phyloP scores from a whole-genome alignment of 2,329 filamentous ascomycete genomes.

The Lasiodiplodia hormozganensis region DNA sequence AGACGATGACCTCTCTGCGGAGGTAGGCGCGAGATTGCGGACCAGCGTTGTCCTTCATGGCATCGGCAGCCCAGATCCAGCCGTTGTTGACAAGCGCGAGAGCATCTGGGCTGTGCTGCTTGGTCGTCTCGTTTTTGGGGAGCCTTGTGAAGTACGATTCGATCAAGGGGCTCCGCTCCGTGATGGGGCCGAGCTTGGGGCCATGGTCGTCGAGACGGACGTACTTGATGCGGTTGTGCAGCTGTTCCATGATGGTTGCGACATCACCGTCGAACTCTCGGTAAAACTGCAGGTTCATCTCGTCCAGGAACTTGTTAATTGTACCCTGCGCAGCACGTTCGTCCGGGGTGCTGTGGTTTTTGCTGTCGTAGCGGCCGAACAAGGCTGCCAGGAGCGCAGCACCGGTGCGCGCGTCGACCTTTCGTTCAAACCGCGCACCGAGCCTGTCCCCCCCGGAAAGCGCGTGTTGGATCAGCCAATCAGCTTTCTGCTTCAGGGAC shows the following conservation, averaged over 20 bases:
- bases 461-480: constrained; percentile 72
- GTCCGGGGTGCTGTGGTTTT: constrained; percentile 57
- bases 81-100: constrained; percentile 92
- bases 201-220: constrained; percentile 90
- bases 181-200: constrained; percentile 83
- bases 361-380: constrained; percentile 71
- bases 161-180: constrained; percentile 78
- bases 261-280: constrained; percentile 88
- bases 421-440: constrained; percentile 79
- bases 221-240: constrained; percentile 96
- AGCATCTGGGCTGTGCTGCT: constrained; percentile 76
- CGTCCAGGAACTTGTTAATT: constrained; percentile 71
- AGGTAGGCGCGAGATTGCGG: constrained; percentile 90
- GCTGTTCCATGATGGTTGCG: constrained; percentile 82
- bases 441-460: constrained; percentile 75
- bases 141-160: constrained; percentile 95
- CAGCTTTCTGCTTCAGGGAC: constrained; percentile 65
- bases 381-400: constrained; percentile 73
- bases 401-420: constrained; percentile 71
- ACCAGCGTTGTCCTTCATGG: constrained; percentile 91
- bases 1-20: constrained; percentile 94
- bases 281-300: constrained; percentile 87
- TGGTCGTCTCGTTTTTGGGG: constrained; percentile 77
- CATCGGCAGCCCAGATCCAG: constrained; percentile 98
- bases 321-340: constrained; percentile 61